Percentiles rank a stretch among this genome's conserved stretches.
Conservation (phyloP, 73 alveolate genomes). For the Paramecium tetraurelia region DNA sequence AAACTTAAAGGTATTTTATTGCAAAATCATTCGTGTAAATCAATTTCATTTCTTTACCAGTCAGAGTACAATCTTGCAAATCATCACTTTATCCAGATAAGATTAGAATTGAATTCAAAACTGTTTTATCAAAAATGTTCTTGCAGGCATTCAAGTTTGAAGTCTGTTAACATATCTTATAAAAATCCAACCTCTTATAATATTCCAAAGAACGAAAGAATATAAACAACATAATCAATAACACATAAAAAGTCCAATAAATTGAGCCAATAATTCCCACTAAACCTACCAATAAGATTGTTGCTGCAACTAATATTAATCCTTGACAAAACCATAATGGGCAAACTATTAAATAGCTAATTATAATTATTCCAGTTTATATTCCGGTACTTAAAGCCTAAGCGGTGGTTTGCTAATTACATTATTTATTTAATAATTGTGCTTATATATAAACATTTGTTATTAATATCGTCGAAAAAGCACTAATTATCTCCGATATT, state of each 20-base stretch:
- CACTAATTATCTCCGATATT: background rate
- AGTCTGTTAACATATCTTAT: background rate
- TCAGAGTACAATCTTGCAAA: background rate
- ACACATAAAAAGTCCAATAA: slow-evolving; percentile 33
- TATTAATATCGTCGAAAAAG: background rate
- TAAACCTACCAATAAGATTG: background rate
- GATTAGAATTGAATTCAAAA: slow-evolving; percentile 4
- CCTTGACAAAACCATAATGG: background rate
- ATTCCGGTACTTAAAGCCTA: slow-evolving; percentile 13
- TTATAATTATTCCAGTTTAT: background rate
- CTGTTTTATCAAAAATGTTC: slow-evolving; percentile 24
- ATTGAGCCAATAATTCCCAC: slow-evolving; percentile 7
- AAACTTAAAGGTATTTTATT: background rate
- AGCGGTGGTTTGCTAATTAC: background rate
- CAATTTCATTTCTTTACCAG: background rate
- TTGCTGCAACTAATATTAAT: background rate
- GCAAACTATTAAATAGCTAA: background rate
- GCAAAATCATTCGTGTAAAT: slow-evolving; percentile 32
- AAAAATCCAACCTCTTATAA: slow-evolving; percentile 22
- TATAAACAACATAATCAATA: background rate
- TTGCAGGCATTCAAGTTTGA: slow-evolving; percentile 37
- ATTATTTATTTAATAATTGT: background rate
- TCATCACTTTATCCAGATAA: background rate
- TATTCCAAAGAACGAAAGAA: background rate
- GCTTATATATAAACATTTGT: background rate